Conservation (phyloP, 2,329 filamentous ascomycete genomes). For the Cladosporium phlei region DNA sequence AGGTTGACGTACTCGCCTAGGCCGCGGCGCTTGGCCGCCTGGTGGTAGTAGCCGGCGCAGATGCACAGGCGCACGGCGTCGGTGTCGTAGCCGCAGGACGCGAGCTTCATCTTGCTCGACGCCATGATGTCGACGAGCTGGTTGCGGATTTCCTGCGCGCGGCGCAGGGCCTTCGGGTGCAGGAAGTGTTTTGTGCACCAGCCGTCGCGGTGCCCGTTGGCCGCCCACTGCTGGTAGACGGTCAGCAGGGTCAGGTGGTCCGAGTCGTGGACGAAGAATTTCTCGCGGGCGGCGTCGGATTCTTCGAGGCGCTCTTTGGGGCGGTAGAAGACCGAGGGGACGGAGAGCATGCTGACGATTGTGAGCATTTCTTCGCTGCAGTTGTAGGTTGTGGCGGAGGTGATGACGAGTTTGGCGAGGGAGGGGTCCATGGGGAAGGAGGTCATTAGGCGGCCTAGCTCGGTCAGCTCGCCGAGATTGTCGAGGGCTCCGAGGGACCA, state of each 20-base stretch:
- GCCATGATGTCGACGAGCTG: conserved; percentile 93
- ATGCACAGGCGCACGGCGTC: conserved; percentile 94
- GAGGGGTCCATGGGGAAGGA: conserved; percentile 98
- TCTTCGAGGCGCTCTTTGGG: conserved; percentile 96
- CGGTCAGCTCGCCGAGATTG: conserved; percentile 86
- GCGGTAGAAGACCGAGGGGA: conserved; percentile 93
- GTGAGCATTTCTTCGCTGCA: conserved; percentile 98
- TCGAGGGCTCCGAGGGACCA: conserved; percentile 93
- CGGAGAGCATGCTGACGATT: conserved; percentile 95
- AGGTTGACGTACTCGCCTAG: conserved; percentile 97
- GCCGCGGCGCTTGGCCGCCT: conserved; percentile 91
- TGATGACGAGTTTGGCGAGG: conserved; percentile 90
- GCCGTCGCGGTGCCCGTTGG: conserved; percentile 80
- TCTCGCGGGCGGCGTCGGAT: conserved; percentile 89
- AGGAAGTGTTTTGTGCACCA: conserved; percentile 95
- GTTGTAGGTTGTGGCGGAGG: conserved; percentile 66
- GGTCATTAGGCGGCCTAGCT: conserved; percentile 87
- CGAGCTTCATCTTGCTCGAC: conserved; percentile 82
- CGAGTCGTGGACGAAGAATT: conserved; percentile 97
- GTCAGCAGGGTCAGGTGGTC: conserved; percentile 94
- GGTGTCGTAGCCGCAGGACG: conserved; percentile 93
- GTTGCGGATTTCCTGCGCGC: conserved; percentile 89
- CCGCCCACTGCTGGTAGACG: conserved; percentile 92
- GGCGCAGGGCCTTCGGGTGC: conserved; percentile 86
- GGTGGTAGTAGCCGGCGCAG: conserved; percentile 96